These are phyloP conservation scores for Daphne laureola DNA, from an alignment of 441 rosid species.

Conservation along the genomic window DNA sequence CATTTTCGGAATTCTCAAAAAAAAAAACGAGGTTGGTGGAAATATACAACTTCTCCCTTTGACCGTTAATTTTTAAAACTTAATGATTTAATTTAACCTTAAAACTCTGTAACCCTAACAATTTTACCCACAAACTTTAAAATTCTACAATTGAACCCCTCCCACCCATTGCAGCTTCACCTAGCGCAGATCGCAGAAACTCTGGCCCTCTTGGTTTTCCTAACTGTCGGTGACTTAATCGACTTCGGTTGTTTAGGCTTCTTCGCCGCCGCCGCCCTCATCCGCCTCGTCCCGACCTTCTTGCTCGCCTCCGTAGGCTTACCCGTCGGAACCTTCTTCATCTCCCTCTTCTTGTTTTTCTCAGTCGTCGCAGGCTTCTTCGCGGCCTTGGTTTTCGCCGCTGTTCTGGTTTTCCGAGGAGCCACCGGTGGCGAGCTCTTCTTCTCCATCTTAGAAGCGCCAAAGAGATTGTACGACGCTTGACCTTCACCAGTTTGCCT, in stretches of 20 bases:
- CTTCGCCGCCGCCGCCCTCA: conserved; percentile 31
- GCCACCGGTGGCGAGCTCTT: too few species aligned
- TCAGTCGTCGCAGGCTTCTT: conserved; percentile 12
- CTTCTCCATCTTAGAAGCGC: conserved; percentile 22
- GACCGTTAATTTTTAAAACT: too few species aligned
- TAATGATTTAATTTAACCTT: too few species aligned
- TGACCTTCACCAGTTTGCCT: conserved; percentile 69
- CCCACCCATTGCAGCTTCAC: too few species aligned
- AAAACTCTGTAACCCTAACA: too few species aligned
- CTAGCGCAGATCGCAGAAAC: conserved; percentile 16
- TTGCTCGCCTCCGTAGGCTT: conserved; percentile 22
- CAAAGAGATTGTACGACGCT: conserved; percentile 66
- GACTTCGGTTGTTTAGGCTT: conserved; percentile 66
- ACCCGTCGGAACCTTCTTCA: conserved; percentile 13
- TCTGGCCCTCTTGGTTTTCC: conserved; percentile 40
- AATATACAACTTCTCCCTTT: too few species aligned
- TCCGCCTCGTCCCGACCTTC: conserved; percentile 27
- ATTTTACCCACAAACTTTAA: too few species aligned
- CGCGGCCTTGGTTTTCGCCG: conserved; percentile 6
- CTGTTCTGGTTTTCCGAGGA: background rate
- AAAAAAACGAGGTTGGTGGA: too few species aligned
- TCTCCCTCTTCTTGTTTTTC: conserved; percentile 17
- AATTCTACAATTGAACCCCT: too few species aligned
- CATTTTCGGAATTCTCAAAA: too few species aligned
- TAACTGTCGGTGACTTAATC: conserved; percentile 52